Evolutionary conservation across 352 stramenopile species (phyloP).

Genomic region (Globisporangium cylindrosporum): DNA sequence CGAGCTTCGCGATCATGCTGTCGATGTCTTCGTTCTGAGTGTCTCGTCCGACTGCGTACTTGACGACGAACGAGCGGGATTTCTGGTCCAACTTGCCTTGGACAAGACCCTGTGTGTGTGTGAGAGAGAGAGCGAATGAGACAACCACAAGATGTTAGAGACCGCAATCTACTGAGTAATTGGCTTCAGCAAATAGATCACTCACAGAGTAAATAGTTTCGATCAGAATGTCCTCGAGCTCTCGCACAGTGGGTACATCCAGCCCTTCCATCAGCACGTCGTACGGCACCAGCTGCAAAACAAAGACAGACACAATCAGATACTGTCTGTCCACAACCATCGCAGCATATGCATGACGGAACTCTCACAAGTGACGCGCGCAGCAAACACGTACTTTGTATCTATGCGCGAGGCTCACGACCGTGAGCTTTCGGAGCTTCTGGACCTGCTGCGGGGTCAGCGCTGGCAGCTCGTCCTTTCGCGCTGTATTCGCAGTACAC

Average conservation of each 20-base stretch:
- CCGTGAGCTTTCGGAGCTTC: conserved; percentile 89
- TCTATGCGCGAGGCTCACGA: conserved; percentile 81
- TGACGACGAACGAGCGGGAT: conserved; percentile 72
- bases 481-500: conserved; percentile 24
- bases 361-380: background rate
- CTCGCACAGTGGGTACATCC: conserved; percentile 73
- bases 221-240: conserved; percentile 92
- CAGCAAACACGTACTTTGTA: conserved; percentile 52
- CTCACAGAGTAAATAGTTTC: conserved; percentile 91
- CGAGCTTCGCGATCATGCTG: conserved; percentile 87
- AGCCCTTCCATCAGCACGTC: conserved; percentile 72
- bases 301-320: background rate
- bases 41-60: conserved; percentile 88
- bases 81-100: conserved; percentile 91
- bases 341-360: background rate
- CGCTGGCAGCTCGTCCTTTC: conserved; percentile 58
- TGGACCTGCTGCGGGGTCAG: conserved; percentile 68
- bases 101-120: conserved; percentile 61
- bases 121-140: too few species aligned
- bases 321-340: background rate
- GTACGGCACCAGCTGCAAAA: conserved; percentile 76
- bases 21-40: conserved; percentile 83
- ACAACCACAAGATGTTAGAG: background rate
- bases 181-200: background rate
- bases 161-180: background rate